Percentiles rank a stretch among this genome's conserved stretches.
Conservation (phyloP, 1,284 basidiomycete species). For the Grifola frondosa region DNA sequence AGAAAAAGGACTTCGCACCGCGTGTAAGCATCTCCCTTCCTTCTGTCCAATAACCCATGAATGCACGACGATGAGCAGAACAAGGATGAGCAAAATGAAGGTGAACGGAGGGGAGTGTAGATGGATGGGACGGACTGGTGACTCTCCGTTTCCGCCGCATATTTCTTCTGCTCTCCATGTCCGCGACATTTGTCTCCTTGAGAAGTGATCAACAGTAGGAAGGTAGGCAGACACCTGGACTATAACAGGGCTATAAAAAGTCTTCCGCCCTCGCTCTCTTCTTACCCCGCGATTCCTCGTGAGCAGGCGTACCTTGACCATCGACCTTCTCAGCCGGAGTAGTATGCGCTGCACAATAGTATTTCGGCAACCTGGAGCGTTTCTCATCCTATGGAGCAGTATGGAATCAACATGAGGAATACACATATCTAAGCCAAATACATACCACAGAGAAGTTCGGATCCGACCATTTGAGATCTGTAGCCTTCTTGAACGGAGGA, state of each 20-base stretch:
- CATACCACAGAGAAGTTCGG: conserved; percentile 75
- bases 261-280: conserved; percentile 79
- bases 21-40: conserved; percentile 7
- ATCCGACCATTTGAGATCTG: conserved; percentile 73
- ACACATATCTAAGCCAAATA: conserved; percentile 13
- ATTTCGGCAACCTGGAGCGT: conserved; percentile 73
- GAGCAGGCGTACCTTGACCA: conserved; percentile 26
- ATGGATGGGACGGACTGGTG: conserved; percentile 39
- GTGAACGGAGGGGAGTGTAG: conserved; percentile 13
- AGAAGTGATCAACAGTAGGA: not conserved
- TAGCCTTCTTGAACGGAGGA: conserved; percentile 74
- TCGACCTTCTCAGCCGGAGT: conserved; percentile 32
- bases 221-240: conserved; percentile 5
- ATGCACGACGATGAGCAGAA: conserved; percentile 11
- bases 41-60: not conserved
- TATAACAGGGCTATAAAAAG: conserved; percentile 49
- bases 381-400: conserved; percentile 74
- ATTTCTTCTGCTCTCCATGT: conserved; percentile 3
- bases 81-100: conserved; percentile 17
- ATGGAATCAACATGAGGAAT: not conserved
- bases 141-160: conserved; percentile 17
- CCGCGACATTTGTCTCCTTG: not conserved
- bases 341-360: conserved; percentile 55
- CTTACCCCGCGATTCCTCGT: conserved; percentile 68
- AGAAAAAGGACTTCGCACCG: conserved; percentile 25